phyloP scores from a whole-genome alignment of 2,329 filamentous ascomycete species.

The Neonectria coccinea region DNA sequence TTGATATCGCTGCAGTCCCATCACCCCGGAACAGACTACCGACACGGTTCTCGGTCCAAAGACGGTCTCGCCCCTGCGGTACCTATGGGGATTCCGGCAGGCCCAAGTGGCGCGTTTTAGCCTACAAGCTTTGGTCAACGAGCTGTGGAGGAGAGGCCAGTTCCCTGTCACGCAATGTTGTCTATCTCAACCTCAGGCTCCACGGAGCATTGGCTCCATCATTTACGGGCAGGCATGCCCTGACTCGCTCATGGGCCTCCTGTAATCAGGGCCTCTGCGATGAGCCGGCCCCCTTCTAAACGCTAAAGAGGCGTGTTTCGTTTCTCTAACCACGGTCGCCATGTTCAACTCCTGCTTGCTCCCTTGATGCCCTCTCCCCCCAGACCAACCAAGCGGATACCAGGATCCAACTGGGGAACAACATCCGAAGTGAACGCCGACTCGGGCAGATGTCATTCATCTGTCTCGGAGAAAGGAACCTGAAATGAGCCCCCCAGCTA shows the following conservation, averaged over 20 bases:
- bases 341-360: conserved; percentile 20
- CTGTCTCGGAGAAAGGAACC: conserved; percentile 10
- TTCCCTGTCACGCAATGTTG: conserved; percentile 39
- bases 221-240: conserved; percentile 29
- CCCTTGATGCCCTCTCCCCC: conserved; percentile 13
- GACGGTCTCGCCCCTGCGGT: background rate
- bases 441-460: conserved; percentile 6
- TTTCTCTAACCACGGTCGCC: conserved; percentile 23
- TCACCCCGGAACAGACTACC: conserved; percentile 2
- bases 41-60: background rate
- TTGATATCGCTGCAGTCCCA: background rate
- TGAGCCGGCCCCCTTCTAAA: conserved; percentile 26
- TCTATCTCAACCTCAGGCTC: conserved; percentile 37
- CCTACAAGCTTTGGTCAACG: conserved; percentile 35
- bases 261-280: conserved; percentile 29
- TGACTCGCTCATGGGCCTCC: conserved; percentile 39
- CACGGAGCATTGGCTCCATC: conserved; percentile 21
- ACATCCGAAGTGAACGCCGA: background rate
- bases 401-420: conserved; percentile 5
- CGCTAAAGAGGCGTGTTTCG: conserved; percentile 28
- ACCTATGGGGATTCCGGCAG: conserved; percentile 7
- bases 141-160: conserved; percentile 30
- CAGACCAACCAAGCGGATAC: conserved; percentile 10
- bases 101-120: conserved; percentile 20
- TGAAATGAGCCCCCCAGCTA: background rate